Evolutionary conservation across 2,329 filamentous ascomycete genomes (phyloP).

Genomic region (Trichophyton verrucosum): DNA sequence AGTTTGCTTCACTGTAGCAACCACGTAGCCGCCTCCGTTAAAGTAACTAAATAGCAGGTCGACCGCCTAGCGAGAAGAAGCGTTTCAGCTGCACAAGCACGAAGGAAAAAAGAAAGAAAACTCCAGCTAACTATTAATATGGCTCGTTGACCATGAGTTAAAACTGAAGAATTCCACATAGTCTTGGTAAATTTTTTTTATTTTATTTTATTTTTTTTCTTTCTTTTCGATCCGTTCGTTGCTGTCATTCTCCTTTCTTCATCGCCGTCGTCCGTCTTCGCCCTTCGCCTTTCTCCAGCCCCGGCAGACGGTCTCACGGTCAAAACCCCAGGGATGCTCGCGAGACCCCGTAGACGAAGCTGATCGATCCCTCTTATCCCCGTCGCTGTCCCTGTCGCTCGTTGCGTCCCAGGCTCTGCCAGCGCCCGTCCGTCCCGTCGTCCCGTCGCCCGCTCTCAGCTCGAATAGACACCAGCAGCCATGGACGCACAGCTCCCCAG

Average conservation of each 20-base stretch:
- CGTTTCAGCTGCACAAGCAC: not conserved
- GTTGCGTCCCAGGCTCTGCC: no score
- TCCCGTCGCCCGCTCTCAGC: no score
- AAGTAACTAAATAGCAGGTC: not conserved
- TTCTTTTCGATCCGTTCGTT: not conserved
- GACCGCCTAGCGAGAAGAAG: not conserved
- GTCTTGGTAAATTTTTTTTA: not conserved
- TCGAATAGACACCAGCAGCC: not conserved
- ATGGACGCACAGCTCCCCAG: constrained; percentile 19
- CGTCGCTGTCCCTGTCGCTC: not conserved
- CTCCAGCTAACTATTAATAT: no score
- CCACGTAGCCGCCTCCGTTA: not conserved
- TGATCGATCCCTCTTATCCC: not conserved
- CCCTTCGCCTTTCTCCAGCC: not conserved
- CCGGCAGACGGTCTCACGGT: not conserved
- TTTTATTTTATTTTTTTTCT: not conserved
- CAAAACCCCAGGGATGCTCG: not conserved
- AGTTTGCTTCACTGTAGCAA: not conserved
- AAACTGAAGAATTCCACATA: no score
- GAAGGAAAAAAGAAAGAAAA: not conserved
- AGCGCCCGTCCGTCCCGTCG: no score
- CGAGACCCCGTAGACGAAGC: not conserved
- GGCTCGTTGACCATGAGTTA: no score
- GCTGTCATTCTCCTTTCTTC: not conserved
- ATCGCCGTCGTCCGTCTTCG: not conserved